Evolutionary conservation across 371 early-diverging fungal genomes (phyloP).

Genomic region (Smittium culicis): DNA sequence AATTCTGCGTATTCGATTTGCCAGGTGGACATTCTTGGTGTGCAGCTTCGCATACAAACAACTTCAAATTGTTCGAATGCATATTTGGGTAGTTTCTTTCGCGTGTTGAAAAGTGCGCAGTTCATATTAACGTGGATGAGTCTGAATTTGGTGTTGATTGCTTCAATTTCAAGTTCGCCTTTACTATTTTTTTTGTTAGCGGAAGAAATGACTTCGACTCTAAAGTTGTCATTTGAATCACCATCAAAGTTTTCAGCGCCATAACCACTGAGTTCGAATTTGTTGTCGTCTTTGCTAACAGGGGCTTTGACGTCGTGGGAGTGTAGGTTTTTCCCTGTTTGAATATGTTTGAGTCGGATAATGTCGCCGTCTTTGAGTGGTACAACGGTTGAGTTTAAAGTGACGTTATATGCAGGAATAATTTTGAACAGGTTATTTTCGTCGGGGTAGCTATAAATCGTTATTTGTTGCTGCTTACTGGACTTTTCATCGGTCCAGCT

Average conservation of each 20-base stretch:
- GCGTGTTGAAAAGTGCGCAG: constrained; percentile 63
- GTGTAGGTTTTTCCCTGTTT: constrained; percentile 54
- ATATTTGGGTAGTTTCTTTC: constrained; percentile 85
- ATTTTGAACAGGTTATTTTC: constrained; percentile 76
- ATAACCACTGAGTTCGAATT: no score
- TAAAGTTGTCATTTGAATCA: constrained; percentile 53
- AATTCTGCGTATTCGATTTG: constrained; percentile 21
- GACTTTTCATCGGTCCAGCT: constrained; percentile 63
- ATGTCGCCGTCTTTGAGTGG: constrained; percentile 36
- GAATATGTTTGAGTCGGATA: constrained; percentile 57
- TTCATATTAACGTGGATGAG: constrained; percentile 52
- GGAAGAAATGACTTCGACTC: constrained; percentile 45
- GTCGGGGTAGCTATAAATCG: constrained; percentile 77
- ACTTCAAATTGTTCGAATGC: constrained; percentile 94
- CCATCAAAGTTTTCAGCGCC: constrained; percentile 36
- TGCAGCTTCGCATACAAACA: constrained; percentile 55
- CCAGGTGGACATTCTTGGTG: constrained; percentile 48
- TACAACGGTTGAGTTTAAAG: constrained; percentile 21
- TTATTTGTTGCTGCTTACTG: constrained; percentile 85
- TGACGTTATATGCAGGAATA: constrained; percentile 25
- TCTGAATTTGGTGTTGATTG: constrained; percentile 53
- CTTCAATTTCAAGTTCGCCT: constrained; percentile 35
- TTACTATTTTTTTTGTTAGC: constrained; percentile 33
- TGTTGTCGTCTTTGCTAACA: constrained; percentile 67
- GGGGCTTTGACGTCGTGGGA: constrained; percentile 84